Evolutionary conservation across 306 rosid genomes (phyloP).

Genomic region (Prunus mume): DNA sequence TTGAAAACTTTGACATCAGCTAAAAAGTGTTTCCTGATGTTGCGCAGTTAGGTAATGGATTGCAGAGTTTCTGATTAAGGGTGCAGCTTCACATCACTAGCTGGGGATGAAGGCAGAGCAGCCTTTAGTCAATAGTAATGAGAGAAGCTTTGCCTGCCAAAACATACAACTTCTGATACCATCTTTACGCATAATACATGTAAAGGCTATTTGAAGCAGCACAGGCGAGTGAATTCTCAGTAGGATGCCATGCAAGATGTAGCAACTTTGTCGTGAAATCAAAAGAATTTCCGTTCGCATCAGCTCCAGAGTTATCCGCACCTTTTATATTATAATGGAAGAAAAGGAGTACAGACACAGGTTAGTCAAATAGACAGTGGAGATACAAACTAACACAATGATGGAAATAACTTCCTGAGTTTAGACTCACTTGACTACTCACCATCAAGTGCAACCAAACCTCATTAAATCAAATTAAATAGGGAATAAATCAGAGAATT

Average conservation of each 20-base stretch:
- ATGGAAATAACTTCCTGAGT: neutral
- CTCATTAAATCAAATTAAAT: neutral
- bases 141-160: constrained; percentile 24
- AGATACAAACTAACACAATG: neutral
- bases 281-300: constrained; percentile 54
- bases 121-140: constrained; percentile 11
- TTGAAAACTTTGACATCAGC: constrained; percentile 17
- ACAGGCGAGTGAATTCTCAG: constrained; percentile 65
- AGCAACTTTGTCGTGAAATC: constrained; percentile 64
- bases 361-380: neutral
- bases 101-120: constrained; percentile 19
- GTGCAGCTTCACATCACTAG: constrained; percentile 22
- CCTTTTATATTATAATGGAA: constrained; percentile 30
- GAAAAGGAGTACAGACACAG: neutral
- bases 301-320: constrained; percentile 47
- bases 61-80: constrained; percentile 21
- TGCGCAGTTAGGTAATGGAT: constrained; percentile 27
- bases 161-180: constrained; percentile 23
- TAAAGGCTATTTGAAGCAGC: constrained; percentile 75
- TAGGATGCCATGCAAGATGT: constrained; percentile 74
- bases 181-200: constrained; percentile 59
- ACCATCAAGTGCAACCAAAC: neutral
- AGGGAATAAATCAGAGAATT: neutral
- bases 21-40: constrained; percentile 20
- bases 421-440: neutral